Evolutionary conservation across 768 basidiomycete genomes (phyloP), one percentile per base, ranked within the genome.

Genomic region (Leucogyrophana mollusca): DNA sequence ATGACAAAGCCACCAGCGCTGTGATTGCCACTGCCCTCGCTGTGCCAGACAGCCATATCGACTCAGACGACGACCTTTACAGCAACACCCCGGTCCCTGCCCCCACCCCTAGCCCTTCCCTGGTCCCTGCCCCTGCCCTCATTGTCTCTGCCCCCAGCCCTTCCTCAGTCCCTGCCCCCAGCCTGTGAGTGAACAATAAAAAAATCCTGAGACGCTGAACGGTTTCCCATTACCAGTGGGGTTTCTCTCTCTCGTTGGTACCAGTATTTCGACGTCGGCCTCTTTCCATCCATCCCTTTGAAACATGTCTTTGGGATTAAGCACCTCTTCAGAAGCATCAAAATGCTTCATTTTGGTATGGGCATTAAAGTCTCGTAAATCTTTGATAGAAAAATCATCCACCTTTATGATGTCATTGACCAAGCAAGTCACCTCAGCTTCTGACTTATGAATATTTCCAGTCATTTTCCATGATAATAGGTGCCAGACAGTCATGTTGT

Each of bases 181-280:
- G n/a, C n/a, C 40, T 2, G 47, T 55, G 2, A 69, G 41, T 0
- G 52, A 53, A 0, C 58, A 45, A 40, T 62, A 57, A 4, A 53
- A 49, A 2, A 72, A 48, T 1, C 65, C 68, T 14, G 64, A 56
- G 1, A 70, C 45, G 0, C 21, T 18, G 43, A 67, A 65, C 0
- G 22, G 25, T 5, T 52, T 14, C 1, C 59, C 51, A 8, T 56
- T 56, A 1, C 58, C 48, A 13, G 10, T 20, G 0, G 36, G 16
- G 21, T 53, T 45, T 1, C 9, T 23, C 17, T 49, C 44, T 6
- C 60, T 53, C 2, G 65, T 69, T 0, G 70, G 70, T 4, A 72
- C 55, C 0, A 45, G 35, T 25, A 71, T 66, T 1, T 48, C 9
- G 2, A 68, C 45, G 0, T 45, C 11, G 1, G 56, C 35, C 14